Base-by-base conservation (phyloP, 305 asterid species). In the Solanum hybrid region DNA sequence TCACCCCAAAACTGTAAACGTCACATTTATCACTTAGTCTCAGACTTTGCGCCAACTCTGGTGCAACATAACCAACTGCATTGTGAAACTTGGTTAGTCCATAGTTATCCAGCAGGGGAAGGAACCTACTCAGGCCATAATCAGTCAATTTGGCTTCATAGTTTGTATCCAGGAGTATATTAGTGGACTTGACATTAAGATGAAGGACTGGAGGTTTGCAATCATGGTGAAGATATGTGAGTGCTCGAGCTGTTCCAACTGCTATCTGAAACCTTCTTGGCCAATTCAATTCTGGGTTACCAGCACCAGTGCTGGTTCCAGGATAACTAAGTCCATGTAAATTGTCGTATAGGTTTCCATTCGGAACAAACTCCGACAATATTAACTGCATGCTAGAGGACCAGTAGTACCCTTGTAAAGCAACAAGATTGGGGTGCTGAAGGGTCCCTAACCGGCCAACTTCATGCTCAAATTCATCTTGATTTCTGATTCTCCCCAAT, bases 391-490 rank as follows among this genome's bases (percentile, higher is more conserved):
- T 94, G 88, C 92, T 95, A 4, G 98, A 92, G 17, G 99, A 95
- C 99, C 99, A 96, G 42, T 96, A 97, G 88, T 95, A 97, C 7
- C 99, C 99, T 92, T 97, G 99, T 42, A 95, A 71, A 4, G 95
- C 71, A 4, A 94, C 99, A 17, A 97, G 94, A 92, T 97, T 96
- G 6, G 94, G 95, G 88, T 97, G 98, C 10, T 82, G 94, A 56
- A 97, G 93, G 89, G 77, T 93, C 45, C 98, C 99, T n/a, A 97
- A 88, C 35, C 95, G 94, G 15, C 98, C 98, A 14, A 97, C 92
- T 90, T 95, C 98, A 1, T 95, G 96, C 91, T 97, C 99, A 19
- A 97, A 97, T 89, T 96, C 99, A 32, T 96, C 99, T 90, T 97
- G 99, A 88, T 90, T 92, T 92, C 92, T 91, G 92, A 96, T 96